Evolutionary conservation across 495 filamentous ascomycete species (phyloP), one percentile per base, ranked within the genome.

Genomic region (Neurospora africana): DNA sequence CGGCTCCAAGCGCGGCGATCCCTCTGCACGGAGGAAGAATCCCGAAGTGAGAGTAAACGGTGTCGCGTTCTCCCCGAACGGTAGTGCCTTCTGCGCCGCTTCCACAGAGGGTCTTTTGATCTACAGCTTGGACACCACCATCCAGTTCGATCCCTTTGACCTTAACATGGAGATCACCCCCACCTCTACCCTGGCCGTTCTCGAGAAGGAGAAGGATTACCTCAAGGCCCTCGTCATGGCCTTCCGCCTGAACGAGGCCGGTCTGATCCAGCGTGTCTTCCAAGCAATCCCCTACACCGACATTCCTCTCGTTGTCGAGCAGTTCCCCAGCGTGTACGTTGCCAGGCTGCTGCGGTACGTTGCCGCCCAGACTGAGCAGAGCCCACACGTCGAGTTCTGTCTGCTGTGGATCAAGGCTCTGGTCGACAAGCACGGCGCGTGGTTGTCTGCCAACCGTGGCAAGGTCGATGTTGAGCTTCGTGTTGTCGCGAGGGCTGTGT

Each of bases 151-250:
- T 80, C 95, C 95, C 3, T 97, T 96, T 79, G 96, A 99, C 79
- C 89, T 99, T 7, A 94, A 97, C 76, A 91, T 98, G 75, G 89
- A 91, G 53, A 91, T 98, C 72, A 99, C 95, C 6, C 93, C 94
- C 0, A 89, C 90, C 2, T 91, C 86, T 38, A 97, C 93, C 4
- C 82, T 97, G 2, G 85, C 88, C 11, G 90, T 92, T 10, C 84
- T 98, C n/a, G 79, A 85, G 53, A 85, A 89, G 58, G 89, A 94
- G 69, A 87, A 87, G 75, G 92, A 96, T 44, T 97, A 91, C 82
- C 86, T 98, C 40, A 97, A 93, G 81, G 95, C 95, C 2, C 83
- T 99, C 3, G 90, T 97, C 71, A 98, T 98, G 95, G 92, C 94
- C 1, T 98, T 99, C 86, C 91, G 95, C 1, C 87, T 99, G 44